phyloP scores from a whole-genome alignment of 108 stramenopile species.

The Discostella stelligeroides region DNA sequence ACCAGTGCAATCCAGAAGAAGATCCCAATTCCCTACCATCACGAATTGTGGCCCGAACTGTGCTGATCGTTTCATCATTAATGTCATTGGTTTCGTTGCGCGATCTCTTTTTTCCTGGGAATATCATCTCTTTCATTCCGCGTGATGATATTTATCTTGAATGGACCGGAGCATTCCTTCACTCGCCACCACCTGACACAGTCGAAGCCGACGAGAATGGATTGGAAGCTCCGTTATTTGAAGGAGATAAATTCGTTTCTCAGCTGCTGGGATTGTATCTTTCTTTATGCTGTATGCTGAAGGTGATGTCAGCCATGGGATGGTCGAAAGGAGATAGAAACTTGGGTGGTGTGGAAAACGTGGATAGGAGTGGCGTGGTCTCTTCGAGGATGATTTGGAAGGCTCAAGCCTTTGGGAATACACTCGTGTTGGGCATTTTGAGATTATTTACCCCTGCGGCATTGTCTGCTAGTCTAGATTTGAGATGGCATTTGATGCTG shows the following conservation, averaged over 20 bases:
- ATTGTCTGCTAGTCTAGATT: slow-evolving; percentile 74
- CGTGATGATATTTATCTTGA: slow-evolving; percentile 90
- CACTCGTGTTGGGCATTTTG: slow-evolving; percentile 63
- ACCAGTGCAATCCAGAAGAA: slow-evolving; percentile 27
- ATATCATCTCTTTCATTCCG: slow-evolving; percentile 70
- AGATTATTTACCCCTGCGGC: slow-evolving; percentile 79
- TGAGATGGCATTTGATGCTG: slow-evolving; percentile 87
- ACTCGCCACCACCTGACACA: slow-evolving; percentile 84
- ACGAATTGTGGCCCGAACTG: slow-evolving; percentile 75
- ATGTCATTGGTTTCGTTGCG: slow-evolving; percentile 65
- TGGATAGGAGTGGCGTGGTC: slow-evolving; percentile 67
- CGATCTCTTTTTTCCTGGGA: slow-evolving; percentile 81
- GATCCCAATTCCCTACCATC: slow-evolving; percentile 66
- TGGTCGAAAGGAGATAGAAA: slow-evolving; percentile 38
- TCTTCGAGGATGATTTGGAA: slow-evolving; percentile 85
- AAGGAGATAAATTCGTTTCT: slow-evolving; percentile 81
- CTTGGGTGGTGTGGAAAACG: slow-evolving; percentile 55
- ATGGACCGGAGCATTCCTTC: slow-evolving; percentile 85
- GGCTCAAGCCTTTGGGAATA: slow-evolving; percentile 62
- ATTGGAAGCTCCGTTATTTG: slow-evolving; percentile 65
- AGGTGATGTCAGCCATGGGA: slow-evolving; percentile 62
- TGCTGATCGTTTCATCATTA: slow-evolving; percentile 60
- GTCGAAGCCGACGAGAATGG: slow-evolving; percentile 73
- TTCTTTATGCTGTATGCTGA: slow-evolving; percentile 63
- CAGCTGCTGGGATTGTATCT: slow-evolving; percentile 74